Evolutionary conservation across 176 grass and related monocot genomes (phyloP).

Genomic region (Triticum urartu): DNA sequence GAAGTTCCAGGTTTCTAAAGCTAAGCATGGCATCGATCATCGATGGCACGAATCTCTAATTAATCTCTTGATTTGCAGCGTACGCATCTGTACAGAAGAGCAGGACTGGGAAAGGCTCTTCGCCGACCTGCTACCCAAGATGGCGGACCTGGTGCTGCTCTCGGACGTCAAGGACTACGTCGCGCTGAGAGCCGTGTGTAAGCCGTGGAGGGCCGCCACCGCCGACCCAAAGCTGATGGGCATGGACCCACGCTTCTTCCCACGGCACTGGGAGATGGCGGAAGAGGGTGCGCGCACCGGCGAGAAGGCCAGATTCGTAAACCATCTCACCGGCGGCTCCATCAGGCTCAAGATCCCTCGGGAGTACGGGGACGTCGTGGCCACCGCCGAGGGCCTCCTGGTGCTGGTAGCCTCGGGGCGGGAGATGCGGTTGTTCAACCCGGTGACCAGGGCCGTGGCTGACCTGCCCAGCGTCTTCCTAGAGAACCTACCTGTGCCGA

Average conservation of each 20-base stretch:
- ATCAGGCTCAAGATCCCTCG: not conserved
- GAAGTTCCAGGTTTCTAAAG: not conserved
- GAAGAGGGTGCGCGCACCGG: rapidly evolving
- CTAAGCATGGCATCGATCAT: not conserved
- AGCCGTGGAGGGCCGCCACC: not conserved
- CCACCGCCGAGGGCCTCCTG: not conserved
- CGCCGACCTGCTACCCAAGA: not conserved
- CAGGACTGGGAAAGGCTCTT: not conserved
- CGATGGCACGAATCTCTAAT: not conserved
- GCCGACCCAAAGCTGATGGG: not conserved
- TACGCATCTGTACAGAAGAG: not conserved
- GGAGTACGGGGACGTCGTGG: not conserved
- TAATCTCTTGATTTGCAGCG: not conserved
- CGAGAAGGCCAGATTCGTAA: not conserved
- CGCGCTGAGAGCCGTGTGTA: not conserved
- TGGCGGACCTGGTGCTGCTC: not conserved
- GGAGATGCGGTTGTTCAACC: not conserved
- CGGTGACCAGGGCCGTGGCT: not conserved
- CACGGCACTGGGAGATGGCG: not conserved
- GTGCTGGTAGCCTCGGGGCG: not conserved
- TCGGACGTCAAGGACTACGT: not conserved
- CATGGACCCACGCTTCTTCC: not conserved
- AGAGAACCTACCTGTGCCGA: not conserved
- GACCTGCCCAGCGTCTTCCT: not conserved
- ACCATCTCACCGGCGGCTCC: not conserved